A percentile compares a stretch with the other conserved stretches of the same genome.
phyloP scores from a whole-genome alignment of 805 yeast genomes.

The Starmera caribaea region DNA sequence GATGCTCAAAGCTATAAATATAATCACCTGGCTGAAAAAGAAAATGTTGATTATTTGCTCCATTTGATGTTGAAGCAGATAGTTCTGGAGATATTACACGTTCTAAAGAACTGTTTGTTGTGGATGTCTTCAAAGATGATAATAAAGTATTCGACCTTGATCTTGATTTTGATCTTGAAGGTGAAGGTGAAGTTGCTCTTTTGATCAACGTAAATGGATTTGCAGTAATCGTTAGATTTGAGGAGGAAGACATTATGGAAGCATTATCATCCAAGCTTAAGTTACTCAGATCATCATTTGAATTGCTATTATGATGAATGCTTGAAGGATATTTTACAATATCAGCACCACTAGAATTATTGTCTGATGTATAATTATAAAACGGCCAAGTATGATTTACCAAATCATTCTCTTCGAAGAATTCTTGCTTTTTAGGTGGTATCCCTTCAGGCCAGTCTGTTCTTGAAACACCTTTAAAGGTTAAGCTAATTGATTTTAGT shows the following conservation, averaged over 20 bases:
- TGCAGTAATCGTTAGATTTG: constrained; percentile 3
- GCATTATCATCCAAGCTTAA: constrained; percentile 16
- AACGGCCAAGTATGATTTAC: constrained; percentile 90
- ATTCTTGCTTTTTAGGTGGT: constrained; percentile 74
- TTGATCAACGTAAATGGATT: constrained; percentile 15
- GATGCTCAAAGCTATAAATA: constrained; percentile 84
- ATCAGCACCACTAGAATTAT: constrained; percentile 35
- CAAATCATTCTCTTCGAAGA: constrained; percentile 53
- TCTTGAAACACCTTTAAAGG: constrained; percentile 57
- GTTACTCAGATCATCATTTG: constrained; percentile 11
- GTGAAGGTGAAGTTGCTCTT: constrained; percentile 19
- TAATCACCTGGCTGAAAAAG: constrained; percentile 83
- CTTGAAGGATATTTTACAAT: constrained; percentile 10
- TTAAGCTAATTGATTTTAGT: constrained; percentile 51
- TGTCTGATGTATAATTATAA: constrained; percentile 37
- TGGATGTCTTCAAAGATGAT: constrained; percentile 7
- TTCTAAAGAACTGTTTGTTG: not conserved
- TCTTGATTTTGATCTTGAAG: constrained; percentile 7
- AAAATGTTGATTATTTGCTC: constrained; percentile 17
- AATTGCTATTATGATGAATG: not conserved
- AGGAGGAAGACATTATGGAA: constrained; percentile 1
- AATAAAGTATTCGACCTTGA: constrained; percentile 2
- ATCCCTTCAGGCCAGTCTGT: constrained; percentile 99
- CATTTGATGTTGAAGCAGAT: not conserved
- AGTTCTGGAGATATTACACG: not conserved